These are phyloP conservation scores for Crotalaria pallida DNA, from an alignment of 306 rosid genomes.

Conservation along the genomic window DNA sequence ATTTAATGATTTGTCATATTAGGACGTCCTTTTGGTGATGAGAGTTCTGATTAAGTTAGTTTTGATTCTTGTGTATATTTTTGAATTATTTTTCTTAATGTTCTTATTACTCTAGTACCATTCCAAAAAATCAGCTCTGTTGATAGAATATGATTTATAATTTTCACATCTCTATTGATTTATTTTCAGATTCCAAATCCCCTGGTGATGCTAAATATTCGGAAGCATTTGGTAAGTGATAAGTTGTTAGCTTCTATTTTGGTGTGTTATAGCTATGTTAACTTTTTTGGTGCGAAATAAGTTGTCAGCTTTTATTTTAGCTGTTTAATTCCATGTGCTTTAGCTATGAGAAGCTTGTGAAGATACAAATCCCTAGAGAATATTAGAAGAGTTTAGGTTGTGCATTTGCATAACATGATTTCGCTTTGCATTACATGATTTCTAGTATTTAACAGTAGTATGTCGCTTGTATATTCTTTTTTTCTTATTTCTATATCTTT, in stretches of 20 bases:
- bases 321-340: background rate
- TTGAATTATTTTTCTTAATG: background rate
- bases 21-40: background rate
- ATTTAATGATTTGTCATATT: background rate
- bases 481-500: background rate
- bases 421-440: too few species aligned
- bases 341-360: background rate
- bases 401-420: background rate
- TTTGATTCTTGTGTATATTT: background rate
- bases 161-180: conserved; percentile 9
- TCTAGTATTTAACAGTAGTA: background rate
- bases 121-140: background rate
- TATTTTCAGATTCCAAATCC: conserved; percentile 75
- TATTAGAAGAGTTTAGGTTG: background rate
- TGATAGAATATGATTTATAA: background rate
- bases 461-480: background rate
- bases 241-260: conserved; percentile 10
- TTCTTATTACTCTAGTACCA: background rate
- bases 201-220: conserved; percentile 69
- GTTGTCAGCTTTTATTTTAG: background rate
- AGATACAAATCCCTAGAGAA: background rate
- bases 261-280: background rate
- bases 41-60: conserved; percentile 2
- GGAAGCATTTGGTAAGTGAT: conserved; percentile 80
- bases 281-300: conserved; percentile 13